Conservation (phyloP, 805 yeast species). For the Blastobotrys chiropterorum region DNA sequence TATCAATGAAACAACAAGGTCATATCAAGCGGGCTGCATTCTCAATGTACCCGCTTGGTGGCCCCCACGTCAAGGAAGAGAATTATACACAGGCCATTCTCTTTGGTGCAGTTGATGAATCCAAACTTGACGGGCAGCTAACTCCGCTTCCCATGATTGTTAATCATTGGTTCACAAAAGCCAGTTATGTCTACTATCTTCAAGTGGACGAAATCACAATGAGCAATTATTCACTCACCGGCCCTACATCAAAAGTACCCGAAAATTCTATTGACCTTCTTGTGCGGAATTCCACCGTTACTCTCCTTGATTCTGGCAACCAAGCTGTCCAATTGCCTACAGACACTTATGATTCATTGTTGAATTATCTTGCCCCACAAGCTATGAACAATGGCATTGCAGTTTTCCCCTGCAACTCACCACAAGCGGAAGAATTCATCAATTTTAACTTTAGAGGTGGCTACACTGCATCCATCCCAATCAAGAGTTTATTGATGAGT, state of each 20-base stretch:
- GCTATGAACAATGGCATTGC: not conserved
- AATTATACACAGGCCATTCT: slow-evolving; percentile 34
- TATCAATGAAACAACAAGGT: slow-evolving; percentile 41
- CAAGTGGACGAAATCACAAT: slow-evolving; percentile 16
- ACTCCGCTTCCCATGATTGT: slow-evolving; percentile 29
- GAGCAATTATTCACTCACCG: slow-evolving; percentile 4
- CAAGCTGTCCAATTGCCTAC: slow-evolving; percentile 44
- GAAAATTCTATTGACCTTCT: not conserved
- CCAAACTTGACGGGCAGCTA: slow-evolving; percentile 36
- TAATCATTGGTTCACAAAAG: slow-evolving; percentile 7
- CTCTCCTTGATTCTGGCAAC: slow-evolving; percentile 53
- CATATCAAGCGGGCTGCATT: slow-evolving; percentile 39
- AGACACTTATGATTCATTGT: not conserved
- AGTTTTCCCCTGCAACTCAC: slow-evolving; percentile 10
- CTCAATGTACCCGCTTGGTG: slow-evolving; percentile 39
- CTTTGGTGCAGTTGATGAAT: slow-evolving; percentile 42
- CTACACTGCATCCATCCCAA: slow-evolving; percentile 18
- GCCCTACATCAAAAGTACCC: not conserved
- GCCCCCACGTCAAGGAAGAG: slow-evolving; percentile 3
- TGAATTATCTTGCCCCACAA: not conserved
- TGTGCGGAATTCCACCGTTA: slow-evolving; percentile 21
- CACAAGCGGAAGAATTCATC: slow-evolving; percentile 5
- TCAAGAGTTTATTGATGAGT: slow-evolving; percentile 11
- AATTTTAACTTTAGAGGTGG: slow-evolving; percentile 20
- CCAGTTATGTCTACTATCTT: slow-evolving; percentile 15